Evolutionary conservation across 2,329 filamentous ascomycete genomes (phyloP).

Genomic region (Ceratocystis lukuohia): DNA sequence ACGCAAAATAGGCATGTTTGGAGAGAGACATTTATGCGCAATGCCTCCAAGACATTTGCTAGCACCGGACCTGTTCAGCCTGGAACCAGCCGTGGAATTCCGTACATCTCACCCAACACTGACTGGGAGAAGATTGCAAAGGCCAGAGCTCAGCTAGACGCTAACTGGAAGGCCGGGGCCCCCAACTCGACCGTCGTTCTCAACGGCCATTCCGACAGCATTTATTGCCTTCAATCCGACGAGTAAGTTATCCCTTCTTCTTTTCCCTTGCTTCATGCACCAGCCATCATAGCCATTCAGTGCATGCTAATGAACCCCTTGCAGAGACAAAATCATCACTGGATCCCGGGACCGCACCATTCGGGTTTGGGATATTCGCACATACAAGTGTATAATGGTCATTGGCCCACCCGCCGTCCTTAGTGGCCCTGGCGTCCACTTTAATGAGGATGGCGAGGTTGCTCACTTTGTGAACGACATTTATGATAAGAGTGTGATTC

Average conservation of each 20-base stretch:
- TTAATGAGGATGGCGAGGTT: slow-evolving; percentile 37
- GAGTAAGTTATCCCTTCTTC: slow-evolving; percentile 47
- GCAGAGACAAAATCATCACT: slow-evolving; percentile 83
- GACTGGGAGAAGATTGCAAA: slow-evolving; percentile 81
- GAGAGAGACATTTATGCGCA: slow-evolving; percentile 48
- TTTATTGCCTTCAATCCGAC: slow-evolving; percentile 97
- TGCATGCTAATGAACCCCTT: slow-evolving; percentile 27
- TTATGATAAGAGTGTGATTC: slow-evolving; percentile 28
- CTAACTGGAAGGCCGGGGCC: slow-evolving; percentile 65
- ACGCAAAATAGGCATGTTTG: slow-evolving; percentile 45
- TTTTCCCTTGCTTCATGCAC: neutral
- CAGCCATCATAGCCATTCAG: neutral
- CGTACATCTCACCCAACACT: slow-evolving; percentile 43
- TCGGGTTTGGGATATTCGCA: slow-evolving; percentile 89
- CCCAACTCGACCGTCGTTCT: slow-evolving; percentile 68
- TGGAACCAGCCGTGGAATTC: slow-evolving; percentile 45
- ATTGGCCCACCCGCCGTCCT: slow-evolving; percentile 66
- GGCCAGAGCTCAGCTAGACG: slow-evolving; percentile 60
- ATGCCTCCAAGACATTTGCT: slow-evolving; percentile 48
- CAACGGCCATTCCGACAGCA: slow-evolving; percentile 85
- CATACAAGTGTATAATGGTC: slow-evolving; percentile 68
- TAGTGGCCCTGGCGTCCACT: slow-evolving; percentile 37
- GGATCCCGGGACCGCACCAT: slow-evolving; percentile 93
- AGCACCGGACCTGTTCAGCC: slow-evolving; percentile 39
- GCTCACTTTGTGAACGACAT: slow-evolving; percentile 43